Percentiles rank a stretch among this genome's conserved stretches.
Evolutionary conservation across 2,329 filamentous ascomycete genomes (phyloP).

Genomic region (Beauveria sp.): DNA sequence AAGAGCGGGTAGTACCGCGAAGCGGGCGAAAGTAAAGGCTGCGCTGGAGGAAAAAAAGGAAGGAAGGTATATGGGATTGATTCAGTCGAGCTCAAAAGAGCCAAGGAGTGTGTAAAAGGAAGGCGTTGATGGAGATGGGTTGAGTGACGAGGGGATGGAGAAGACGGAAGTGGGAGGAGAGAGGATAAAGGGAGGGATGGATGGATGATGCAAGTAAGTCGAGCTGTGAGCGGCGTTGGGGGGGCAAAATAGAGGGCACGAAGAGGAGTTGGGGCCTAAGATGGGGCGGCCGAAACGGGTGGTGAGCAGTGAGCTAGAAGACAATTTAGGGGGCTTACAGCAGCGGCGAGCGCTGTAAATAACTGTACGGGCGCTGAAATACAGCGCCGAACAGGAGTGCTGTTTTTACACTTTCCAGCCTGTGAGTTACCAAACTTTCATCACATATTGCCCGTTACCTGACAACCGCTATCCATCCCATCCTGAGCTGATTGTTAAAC

Average conservation of each 20-base stretch:
- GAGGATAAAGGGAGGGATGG: slow-evolving; percentile 9
- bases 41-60: slow-evolving; percentile 18
- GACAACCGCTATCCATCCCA: too few relatives aligned
- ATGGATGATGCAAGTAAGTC: slow-evolving; percentile 10
- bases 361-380: too few relatives aligned
- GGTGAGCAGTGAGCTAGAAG: background rate
- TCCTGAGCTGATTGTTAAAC: too few relatives aligned
- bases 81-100: slow-evolving; percentile 23
- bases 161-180: background rate
- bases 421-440: too few relatives aligned
- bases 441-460: too few relatives aligned
- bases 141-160: background rate
- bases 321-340: background rate
- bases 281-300: background rate
- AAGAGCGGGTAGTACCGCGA: background rate
- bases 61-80: slow-evolving; percentile 28
- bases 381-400: too few relatives aligned
- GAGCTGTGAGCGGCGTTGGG: background rate
- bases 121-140: slow-evolving; percentile 21
- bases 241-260: background rate
- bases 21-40: slow-evolving; percentile 1
- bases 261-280: background rate
- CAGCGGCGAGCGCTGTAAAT: too few relatives aligned
- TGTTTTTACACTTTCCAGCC: too few relatives aligned
- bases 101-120: slow-evolving; percentile 32